phyloP scores from a whole-genome alignment of 1,284 basidiomycete genomes.

The Spongispora temasekensis region DNA sequence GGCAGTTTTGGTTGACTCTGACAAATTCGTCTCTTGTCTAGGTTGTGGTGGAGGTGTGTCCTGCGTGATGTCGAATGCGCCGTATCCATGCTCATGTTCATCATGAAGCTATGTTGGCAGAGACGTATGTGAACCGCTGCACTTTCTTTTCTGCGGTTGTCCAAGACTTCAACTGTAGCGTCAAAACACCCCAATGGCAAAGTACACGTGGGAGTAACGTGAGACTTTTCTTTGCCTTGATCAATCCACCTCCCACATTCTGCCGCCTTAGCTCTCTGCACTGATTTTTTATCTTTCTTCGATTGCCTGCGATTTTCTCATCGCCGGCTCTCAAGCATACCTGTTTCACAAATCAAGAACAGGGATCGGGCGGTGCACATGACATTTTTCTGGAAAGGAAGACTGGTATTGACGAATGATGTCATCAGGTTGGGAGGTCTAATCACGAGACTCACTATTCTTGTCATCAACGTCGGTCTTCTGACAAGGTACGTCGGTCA shows the following conservation, averaged over 20 bases:
- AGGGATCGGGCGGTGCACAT: slow-evolving; percentile 31
- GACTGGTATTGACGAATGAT: not conserved
- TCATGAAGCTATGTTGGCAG: slow-evolving; percentile 23
- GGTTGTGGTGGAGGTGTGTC: slow-evolving; percentile 31
- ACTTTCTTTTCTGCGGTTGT: not conserved
- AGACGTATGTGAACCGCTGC: slow-evolving; percentile 22
- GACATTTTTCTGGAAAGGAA: not conserved
- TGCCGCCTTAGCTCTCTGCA: slow-evolving; percentile 26
- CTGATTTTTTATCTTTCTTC: slow-evolving; percentile 33
- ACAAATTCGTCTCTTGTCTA: no score
- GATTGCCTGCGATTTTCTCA: slow-evolving; percentile 33
- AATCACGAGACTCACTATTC: slow-evolving; percentile 31
- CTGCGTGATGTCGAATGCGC: not conserved
- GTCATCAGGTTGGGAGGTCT: slow-evolving; percentile 30
- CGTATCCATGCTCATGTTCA: slow-evolving; percentile 5
- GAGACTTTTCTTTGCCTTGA: slow-evolving; percentile 12
- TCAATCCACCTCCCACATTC: not conserved
- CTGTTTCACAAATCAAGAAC: slow-evolving; percentile 35
- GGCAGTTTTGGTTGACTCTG: not conserved
- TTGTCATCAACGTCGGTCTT: slow-evolving; percentile 34
- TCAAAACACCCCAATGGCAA: slow-evolving; percentile 29
- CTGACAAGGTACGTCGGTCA: slow-evolving; percentile 29
- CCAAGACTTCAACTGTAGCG: slow-evolving; percentile 6
- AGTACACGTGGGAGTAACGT: slow-evolving; percentile 30
- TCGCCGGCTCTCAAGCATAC: slow-evolving; percentile 35